Conservation (phyloP, 352 stramenopile genomes). For the Globisporangium nodosum region DNA sequence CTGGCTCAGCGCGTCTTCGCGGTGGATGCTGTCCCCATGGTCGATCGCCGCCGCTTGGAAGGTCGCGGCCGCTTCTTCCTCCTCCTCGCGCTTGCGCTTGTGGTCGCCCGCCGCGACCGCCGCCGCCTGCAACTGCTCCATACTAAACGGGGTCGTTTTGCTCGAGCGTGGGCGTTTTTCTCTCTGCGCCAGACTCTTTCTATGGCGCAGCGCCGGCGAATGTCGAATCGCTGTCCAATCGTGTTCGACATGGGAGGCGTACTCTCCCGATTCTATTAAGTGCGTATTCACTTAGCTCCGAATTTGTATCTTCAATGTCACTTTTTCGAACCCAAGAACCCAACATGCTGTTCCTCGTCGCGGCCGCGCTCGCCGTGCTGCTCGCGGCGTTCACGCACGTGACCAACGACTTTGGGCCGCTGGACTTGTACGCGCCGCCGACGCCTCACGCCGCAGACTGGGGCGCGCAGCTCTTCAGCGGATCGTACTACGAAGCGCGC, state of each 20-base stretch:
- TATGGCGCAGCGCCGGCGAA: neutral
- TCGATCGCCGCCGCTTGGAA: neutral
- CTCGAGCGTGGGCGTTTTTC: neutral
- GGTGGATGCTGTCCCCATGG: neutral
- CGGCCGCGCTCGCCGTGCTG: slow-evolving; percentile 8
- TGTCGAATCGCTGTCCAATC: slow-evolving; percentile 2
- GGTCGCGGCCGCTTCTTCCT: neutral
- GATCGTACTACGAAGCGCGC: slow-evolving; percentile 62
- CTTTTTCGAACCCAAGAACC: no score
- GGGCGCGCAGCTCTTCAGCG: slow-evolving; percentile 26
- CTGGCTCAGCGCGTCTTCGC: slow-evolving; percentile 8
- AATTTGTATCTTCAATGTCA: no score
- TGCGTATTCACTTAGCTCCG: neutral
- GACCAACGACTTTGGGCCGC: slow-evolving; percentile 42
- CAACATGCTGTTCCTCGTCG: neutral
- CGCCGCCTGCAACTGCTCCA: neutral
- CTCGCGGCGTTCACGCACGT: slow-evolving; percentile 29
- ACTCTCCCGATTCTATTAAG: no score
- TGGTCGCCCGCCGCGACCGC: neutral
- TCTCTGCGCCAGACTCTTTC: slow-evolving; percentile 1
- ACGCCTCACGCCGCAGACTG: neutral
- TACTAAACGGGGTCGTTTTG: neutral
- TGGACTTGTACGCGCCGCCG: slow-evolving; percentile 31
- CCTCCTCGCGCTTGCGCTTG: slow-evolving; percentile 7
- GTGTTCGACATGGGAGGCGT: neutral